A percentile compares a stretch with the other conserved stretches of the same genome.
phyloP scores from a whole-genome alignment of 1,139 yeast genomes.

The Magnusiomyces magnusii region DNA sequence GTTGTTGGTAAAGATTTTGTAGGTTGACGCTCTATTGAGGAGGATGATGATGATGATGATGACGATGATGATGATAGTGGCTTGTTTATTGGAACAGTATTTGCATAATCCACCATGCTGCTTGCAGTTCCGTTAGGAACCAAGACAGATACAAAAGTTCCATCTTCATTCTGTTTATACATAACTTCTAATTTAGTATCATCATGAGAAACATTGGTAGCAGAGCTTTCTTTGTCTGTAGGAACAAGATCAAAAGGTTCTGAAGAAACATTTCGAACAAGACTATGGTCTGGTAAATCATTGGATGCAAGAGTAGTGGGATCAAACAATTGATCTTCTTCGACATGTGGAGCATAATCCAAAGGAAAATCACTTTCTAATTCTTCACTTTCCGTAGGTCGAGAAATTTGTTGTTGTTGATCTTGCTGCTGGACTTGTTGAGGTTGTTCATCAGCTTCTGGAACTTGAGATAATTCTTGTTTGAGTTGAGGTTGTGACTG shows the following conservation, averaged over 20 bases:
- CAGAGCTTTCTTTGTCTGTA: neutral
- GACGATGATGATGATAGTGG: neutral
- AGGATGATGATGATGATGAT: neutral
- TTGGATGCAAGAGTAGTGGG: neutral
- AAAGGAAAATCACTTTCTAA: slow-evolving; percentile 28
- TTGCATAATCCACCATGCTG: neutral
- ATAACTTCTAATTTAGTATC: slow-evolving; percentile 14
- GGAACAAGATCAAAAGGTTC: neutral
- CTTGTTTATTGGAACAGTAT: neutral
- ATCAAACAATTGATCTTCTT: neutral
- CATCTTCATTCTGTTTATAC: slow-evolving; percentile 13
- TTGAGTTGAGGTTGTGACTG: neutral
- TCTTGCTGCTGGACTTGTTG: slow-evolving; percentile 6
- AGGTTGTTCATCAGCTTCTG: slow-evolving; percentile 7
- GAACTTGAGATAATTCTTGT: neutral
- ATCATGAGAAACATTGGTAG: slow-evolving; percentile 10
- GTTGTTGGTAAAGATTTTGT: neutral
- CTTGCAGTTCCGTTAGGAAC: slow-evolving; percentile 8
- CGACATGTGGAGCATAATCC: slow-evolving; percentile 23
- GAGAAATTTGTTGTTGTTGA: neutral
- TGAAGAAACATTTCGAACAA: neutral
- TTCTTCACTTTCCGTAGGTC: slow-evolving; percentile 17
- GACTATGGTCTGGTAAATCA: neutral
- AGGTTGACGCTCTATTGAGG: neutral
- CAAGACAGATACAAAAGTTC: slow-evolving; percentile 9